phyloP scores from a whole-genome alignment of 2,329 filamentous ascomycete species.

The Colletotrichum euphorbiae region DNA sequence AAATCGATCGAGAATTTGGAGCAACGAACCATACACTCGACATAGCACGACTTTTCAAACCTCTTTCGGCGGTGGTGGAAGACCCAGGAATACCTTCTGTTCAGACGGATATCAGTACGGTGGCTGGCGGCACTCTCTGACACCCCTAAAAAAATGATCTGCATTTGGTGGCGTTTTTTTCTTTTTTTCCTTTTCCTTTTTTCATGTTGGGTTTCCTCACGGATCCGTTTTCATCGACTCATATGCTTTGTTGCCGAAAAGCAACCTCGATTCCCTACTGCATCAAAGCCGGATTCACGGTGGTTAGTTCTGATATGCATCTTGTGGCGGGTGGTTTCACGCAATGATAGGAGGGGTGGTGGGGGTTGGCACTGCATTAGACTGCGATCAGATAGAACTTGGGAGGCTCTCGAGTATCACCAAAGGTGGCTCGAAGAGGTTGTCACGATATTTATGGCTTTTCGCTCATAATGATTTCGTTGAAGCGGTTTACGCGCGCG shows the following conservation, averaged over 20 bases:
- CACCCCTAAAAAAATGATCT: constrained; percentile 44
- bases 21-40: constrained; percentile 73
- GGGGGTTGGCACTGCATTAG: constrained; percentile 48
- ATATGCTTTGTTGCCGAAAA: constrained; percentile 39
- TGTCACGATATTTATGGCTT: constrained; percentile 42
- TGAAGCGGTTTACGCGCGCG: constrained; percentile 30
- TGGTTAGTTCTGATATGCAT: constrained; percentile 42
- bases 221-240: constrained; percentile 37
- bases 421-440: constrained; percentile 39
- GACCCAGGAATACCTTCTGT: constrained; percentile 56
- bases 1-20: constrained; percentile 76
- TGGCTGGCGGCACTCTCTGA: constrained; percentile 49
- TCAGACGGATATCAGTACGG: constrained; percentile 53
- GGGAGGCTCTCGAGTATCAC: constrained; percentile 39
- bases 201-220: constrained; percentile 30
- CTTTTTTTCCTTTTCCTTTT: constrained; percentile 13
- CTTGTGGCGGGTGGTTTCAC: constrained; percentile 41
- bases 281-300: constrained; percentile 41
- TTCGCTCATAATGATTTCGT: constrained; percentile 40
- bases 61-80: constrained; percentile 61
- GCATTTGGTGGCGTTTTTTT: constrained; percentile 44
- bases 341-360: constrained; percentile 44
- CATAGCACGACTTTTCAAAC: constrained; percentile 78
- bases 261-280: constrained; percentile 40
- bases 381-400: constrained; percentile 46